These are phyloP conservation scores for Chalciporus sphaerocephalus DNA, from an alignment of 768 basidiomycete species.

Conservation along the genomic window DNA sequence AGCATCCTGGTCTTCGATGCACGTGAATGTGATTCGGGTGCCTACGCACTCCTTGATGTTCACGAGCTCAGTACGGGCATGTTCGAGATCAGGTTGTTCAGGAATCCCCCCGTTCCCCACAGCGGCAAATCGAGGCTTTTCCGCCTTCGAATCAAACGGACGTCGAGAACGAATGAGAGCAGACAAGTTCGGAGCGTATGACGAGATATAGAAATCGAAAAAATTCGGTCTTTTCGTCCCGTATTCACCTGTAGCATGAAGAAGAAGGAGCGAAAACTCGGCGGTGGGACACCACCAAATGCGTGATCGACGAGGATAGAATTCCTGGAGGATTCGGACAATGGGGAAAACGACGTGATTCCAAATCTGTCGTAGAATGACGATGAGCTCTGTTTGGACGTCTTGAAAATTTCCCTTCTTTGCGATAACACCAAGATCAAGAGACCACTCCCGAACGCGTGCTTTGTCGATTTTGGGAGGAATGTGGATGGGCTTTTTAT, in stretches of 20 bases:
- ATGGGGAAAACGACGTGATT: slow-evolving; percentile 11
- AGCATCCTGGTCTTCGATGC: no score
- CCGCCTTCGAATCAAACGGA: not conserved
- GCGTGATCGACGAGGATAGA: no score
- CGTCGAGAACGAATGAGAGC: slow-evolving; percentile 10
- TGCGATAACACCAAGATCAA: not conserved
- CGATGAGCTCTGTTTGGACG: not conserved
- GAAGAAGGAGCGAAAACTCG: slow-evolving; percentile 12
- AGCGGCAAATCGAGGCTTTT: slow-evolving; percentile 1
- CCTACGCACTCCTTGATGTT: no score
- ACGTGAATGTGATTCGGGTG: no score
- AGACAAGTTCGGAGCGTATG: slow-evolving; percentile 19
- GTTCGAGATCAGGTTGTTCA: not conserved
- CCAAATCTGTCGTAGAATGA: slow-evolving; percentile 13
- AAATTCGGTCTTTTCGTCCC: slow-evolving; percentile 1
- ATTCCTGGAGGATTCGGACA: not conserved
- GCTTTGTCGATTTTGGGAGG: not conserved
- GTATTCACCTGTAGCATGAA: slow-evolving; percentile 16
- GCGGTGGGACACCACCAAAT: no score
- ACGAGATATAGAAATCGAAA: slow-evolving; percentile 14
- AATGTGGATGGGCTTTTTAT: slow-evolving; percentile 1
- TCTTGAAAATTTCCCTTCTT: no score
- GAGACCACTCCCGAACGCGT: not conserved
- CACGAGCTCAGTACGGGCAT: not conserved
- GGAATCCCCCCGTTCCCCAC: not conserved